A percentile compares a stretch with the other conserved stretches of the same genome.
phyloP scores from a whole-genome alignment of 331 rosid species.

The Acacia concinna region DNA sequence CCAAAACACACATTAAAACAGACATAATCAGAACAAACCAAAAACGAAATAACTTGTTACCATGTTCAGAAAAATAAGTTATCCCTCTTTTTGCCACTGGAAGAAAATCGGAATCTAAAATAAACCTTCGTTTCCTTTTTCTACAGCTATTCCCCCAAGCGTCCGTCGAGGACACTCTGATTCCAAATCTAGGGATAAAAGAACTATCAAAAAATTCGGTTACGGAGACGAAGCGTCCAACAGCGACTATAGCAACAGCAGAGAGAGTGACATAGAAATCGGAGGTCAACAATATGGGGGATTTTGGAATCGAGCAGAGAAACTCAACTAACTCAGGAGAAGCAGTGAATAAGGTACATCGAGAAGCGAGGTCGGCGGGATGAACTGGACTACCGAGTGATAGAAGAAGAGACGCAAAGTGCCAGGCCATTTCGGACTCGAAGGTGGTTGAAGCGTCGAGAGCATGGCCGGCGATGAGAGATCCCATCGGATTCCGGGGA shows the following conservation, averaged over 20 bases:
- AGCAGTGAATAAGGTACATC: constrained; percentile 36
- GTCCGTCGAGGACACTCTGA: background rate
- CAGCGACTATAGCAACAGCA: constrained; percentile 27
- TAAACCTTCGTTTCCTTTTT: constrained; percentile 34
- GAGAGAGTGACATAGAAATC: constrained; percentile 38
- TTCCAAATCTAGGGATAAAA: background rate
- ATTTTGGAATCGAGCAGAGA: constrained; percentile 43
- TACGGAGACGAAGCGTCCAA: constrained; percentile 6
- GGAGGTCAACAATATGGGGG: constrained; percentile 37
- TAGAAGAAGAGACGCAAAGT: constrained; percentile 39
- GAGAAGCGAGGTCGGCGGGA: constrained; percentile 40
- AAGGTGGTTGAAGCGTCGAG: background rate
- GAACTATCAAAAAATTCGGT: background rate
- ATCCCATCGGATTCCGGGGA: constrained; percentile 27
- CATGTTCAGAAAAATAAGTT: constrained; percentile 5
- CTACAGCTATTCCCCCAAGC: constrained; percentile 4
- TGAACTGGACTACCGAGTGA: constrained; percentile 34
- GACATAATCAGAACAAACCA: background rate
- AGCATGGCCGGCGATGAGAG: constrained; percentile 27
- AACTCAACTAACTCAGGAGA: constrained; percentile 32
- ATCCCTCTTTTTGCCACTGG: constrained; percentile 25
- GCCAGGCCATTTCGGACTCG: constrained; percentile 36
- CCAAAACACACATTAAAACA: background rate
- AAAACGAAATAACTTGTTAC: constrained; percentile 2
- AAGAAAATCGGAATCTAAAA: constrained; percentile 9